Conservation (phyloP, 2,329 filamentous ascomycete species). For the Xylariaceae sp. region DNA sequence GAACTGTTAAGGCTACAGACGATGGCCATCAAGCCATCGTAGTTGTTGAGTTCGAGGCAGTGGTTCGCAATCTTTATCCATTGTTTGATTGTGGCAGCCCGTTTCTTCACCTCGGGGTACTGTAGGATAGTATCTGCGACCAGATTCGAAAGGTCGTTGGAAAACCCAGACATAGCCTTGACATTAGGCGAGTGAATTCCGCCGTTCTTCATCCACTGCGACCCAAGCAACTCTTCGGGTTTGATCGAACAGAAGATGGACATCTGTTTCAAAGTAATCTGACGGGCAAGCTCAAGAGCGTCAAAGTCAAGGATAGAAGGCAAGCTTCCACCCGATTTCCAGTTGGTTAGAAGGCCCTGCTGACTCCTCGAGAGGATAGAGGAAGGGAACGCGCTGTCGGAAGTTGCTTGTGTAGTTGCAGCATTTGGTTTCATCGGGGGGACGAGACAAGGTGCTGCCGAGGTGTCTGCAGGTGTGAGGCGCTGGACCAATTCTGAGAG, state of each 20-base stretch:
- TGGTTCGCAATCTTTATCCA: conserved; percentile 94
- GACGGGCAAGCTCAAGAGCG: conserved; percentile 81
- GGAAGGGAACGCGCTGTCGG: conserved; percentile 66
- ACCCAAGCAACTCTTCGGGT: conserved; percentile 83
- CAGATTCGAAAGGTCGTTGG: conserved; percentile 86
- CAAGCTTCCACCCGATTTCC: conserved; percentile 64
- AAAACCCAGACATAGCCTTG: conserved; percentile 86
- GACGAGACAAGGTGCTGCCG: conserved; percentile 74
- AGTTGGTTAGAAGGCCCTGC: conserved; percentile 62
- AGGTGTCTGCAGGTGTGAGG: conserved; percentile 66
- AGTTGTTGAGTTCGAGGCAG: conserved; percentile 87
- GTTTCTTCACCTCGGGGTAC: conserved; percentile 85
- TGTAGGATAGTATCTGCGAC: conserved; percentile 90
- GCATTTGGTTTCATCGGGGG: conserved; percentile 86
- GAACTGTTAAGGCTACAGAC: conserved; percentile 91
- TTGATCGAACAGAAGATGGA: conserved; percentile 85
- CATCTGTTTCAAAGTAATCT: conserved; percentile 89
- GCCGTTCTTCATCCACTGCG: conserved; percentile 89
- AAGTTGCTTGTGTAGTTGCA: conserved; percentile 63
- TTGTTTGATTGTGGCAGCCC: conserved; percentile 86
- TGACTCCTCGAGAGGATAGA: conserved; percentile 72
- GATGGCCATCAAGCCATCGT: conserved; percentile 94
- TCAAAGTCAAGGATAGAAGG: conserved; percentile 87
- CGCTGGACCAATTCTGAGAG: conserved; percentile 74
- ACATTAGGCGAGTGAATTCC: conserved; percentile 80